phyloP scores from a whole-genome alignment of 2,329 filamentous ascomycete genomes.

The Escovopsis sp. region DNA sequence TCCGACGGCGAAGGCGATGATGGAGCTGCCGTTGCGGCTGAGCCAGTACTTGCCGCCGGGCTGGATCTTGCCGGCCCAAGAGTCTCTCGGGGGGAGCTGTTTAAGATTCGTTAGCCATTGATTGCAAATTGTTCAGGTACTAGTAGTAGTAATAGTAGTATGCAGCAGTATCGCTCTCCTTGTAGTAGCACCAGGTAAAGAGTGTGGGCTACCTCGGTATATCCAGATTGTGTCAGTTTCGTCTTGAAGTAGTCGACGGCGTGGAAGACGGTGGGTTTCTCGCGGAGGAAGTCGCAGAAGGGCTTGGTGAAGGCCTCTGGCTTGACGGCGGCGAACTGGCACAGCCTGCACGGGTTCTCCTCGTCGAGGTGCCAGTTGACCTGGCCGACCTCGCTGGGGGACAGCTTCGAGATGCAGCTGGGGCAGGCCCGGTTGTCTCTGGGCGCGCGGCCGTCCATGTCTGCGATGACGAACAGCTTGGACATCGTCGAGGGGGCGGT shows the following conservation, averaged over 20 bases:
- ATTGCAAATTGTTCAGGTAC: too few species aligned
- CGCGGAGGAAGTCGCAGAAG: conserved; percentile 73
- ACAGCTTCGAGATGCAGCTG: conserved; percentile 22
- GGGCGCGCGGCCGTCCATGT: conserved; percentile 22
- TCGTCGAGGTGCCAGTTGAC: conserved; percentile 16
- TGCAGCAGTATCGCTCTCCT: too few species aligned
- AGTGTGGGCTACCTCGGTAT: conserved; percentile 42
- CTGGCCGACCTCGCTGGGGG: conserved; percentile 13
- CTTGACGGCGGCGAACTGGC: conserved; percentile 23
- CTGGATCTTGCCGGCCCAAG: conserved; percentile 58
- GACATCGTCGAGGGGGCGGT: conserved; percentile 11
- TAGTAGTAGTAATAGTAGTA: too few species aligned
- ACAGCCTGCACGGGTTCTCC: conserved; percentile 19
- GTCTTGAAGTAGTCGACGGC: conserved; percentile 64
- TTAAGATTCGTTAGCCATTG: too few species aligned
- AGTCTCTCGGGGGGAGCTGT: conserved; percentile 61
- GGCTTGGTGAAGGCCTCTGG: conserved; percentile 63
- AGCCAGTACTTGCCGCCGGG: conserved; percentile 80
- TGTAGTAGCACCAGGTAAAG: neutral
- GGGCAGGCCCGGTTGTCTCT: conserved; percentile 23
- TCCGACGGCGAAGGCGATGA: conserved; percentile 77
- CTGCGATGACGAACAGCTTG: conserved; percentile 32
- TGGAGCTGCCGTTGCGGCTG: conserved; percentile 68
- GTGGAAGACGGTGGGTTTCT: conserved; percentile 90
- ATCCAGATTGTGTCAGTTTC: conserved; percentile 58